Evolutionary conservation across 2,329 filamentous ascomycete species (phyloP), one percentile per base, ranked within the genome.

Genomic region (Podosphaera aphanis): DNA sequence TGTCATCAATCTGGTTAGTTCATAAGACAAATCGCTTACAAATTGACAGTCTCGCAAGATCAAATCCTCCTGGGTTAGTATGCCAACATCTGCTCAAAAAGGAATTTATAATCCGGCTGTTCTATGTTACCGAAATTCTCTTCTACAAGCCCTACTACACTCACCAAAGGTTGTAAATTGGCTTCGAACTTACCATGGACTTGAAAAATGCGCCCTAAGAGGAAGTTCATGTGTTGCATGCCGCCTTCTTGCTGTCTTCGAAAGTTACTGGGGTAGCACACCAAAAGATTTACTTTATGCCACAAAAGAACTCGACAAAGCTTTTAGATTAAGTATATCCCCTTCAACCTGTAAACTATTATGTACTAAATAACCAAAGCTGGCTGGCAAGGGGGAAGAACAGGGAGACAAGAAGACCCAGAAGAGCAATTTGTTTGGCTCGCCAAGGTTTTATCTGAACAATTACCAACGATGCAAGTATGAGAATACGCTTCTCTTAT

Each of bases 71-170:
- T 52, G 51, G 44, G 40, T 36, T 5, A 31, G 43, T 21, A 56
- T 57, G 51, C 51, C 53, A 18, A 42, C 49, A 2, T 46, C 49
- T 21, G 46, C 49, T 8, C 57, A 57, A 31, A 46, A 51, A 23
- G 58, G 58, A 2, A 46, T 60, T 29, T n/a, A 36, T 3, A 60
- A 60, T 44, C 43, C 55, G 35, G 55, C 48, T 16, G 43, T 44
- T 25, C 43, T 56, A 2, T 62, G 60, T 46, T 62, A 62, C 47
- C 51, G 59, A 20, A 54, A 56, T 43, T 54, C 54, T 35, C 47
- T 60, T 1, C 37, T 61, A 6, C 60, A 62, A 49, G 55, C 56
- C 2, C 48, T 62, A 7, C 40, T 61, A 5, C 60, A 62, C 47
- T 41, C 53, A 3, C 59, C 59, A 1, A 54, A 53, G 15, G 50